Evolutionary conservation across 202 grass and related monocot genomes (phyloP), one percentile per base, ranked within the genome.

Genomic region (Digitaria exilis): DNA sequence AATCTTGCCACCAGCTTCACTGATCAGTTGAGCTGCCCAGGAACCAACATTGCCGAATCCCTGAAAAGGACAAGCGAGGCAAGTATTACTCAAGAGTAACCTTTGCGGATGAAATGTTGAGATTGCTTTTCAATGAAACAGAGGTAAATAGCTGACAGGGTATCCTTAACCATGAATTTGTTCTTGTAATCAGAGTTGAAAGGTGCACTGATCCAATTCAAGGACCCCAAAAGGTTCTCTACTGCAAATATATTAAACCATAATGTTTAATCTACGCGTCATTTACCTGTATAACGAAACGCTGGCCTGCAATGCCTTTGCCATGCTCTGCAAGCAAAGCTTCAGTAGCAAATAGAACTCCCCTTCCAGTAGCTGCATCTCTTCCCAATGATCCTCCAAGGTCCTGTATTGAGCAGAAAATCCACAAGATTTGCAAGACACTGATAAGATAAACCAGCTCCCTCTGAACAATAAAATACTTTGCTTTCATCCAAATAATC

Each of bases 11-110:
- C 96, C 96, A 19, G 91, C 91, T 95, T 96, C 91, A 37, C 6
- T 90, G 56, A 99, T 94, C 31, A 99, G 68, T 67, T 94, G 85
- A 31, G 93, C 96, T 22, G 91, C 93, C 93, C 96, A 99, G 13
- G 96, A 99, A 48, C 96, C 96, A 16, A 99, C 96, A 62, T 99
- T 99, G 62, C 96, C 96, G 43, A 99, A 99, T 43, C 96, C 96
- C 96, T 99, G 82, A 77, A 89, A 79, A 81, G 28, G 35, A 11
- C 32, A 75, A 88, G 22, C 4, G 71, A 72, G 22, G 13, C 7
- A 57, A 32, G 73, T 41, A 3, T 79, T 76, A 50, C 32, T 66
- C 17, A 75, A 48, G 12, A 67, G 9, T 0, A 49, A 50, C 51
- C 52, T 43, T 65, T 56, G 34, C 45, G 58, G 25, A 25, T 16